phyloP scores from a whole-genome alignment of 2,329 filamentous ascomycete genomes.

The Microdochium trichocladiopsis region DNA sequence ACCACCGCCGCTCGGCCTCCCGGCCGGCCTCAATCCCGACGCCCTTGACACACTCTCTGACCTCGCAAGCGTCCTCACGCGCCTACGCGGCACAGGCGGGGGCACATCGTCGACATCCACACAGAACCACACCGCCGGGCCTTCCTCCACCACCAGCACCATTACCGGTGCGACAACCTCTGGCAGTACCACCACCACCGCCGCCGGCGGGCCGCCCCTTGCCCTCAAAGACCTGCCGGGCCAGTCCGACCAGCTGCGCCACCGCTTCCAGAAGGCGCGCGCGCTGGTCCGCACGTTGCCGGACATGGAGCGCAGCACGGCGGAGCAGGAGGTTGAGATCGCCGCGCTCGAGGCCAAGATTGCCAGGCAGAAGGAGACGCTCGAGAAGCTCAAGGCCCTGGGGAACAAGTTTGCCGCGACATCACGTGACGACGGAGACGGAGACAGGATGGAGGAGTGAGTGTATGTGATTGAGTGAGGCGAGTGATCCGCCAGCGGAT shows the following conservation, averaged over 20 bases:
- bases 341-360: slow-evolving; percentile 57
- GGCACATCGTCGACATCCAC: no score
- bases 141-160: slow-evolving; percentile 23
- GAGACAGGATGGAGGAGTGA: slow-evolving; percentile 34
- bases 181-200: slow-evolving; percentile 10
- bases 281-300: slow-evolving; percentile 58
- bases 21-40: slow-evolving; percentile 67
- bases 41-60: slow-evolving; percentile 81
- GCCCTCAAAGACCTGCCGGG: slow-evolving; percentile 47
- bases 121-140: no score
- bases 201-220: slow-evolving; percentile 58
- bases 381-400: slow-evolving; percentile 46
- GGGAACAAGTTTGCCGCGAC: slow-evolving; percentile 31
- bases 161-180: slow-evolving; percentile 27
- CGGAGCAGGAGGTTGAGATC: slow-evolving; percentile 68
- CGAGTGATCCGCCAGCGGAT: no score
- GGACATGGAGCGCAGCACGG: slow-evolving; percentile 59
- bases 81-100: no score
- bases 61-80: slow-evolving; percentile 69
- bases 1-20: slow-evolving; percentile 36
- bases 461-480: background rate
- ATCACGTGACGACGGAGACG: slow-evolving; percentile 18
- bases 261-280: slow-evolving; percentile 75
- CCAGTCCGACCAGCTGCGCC: slow-evolving; percentile 16
- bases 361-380: slow-evolving; percentile 49